Conservation (phyloP, 1,284 basidiomycete genomes). For the Cystobasidium pallidum region DNA sequence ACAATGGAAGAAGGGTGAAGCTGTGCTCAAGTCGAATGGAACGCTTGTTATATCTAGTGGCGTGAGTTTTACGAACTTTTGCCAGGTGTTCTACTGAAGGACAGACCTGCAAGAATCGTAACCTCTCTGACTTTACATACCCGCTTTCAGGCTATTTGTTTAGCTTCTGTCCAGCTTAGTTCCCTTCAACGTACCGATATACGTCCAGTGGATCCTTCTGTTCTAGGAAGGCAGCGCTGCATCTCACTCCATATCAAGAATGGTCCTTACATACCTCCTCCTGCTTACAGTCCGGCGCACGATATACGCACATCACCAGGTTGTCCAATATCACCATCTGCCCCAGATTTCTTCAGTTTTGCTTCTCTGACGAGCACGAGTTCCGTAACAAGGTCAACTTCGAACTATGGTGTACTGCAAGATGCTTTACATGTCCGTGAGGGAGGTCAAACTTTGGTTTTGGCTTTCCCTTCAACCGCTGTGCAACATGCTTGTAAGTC, state of each 20-base stretch:
- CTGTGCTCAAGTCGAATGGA: conserved; percentile 15
- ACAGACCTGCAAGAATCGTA: neutral
- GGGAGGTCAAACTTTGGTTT: conserved; percentile 48
- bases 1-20: conserved; percentile 32
- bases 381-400: neutral
- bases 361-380: neutral
- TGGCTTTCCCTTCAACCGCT: conserved; percentile 49
- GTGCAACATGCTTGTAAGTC: conserved; percentile 51
- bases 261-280: conserved; percentile 18
- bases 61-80: conserved; percentile 1
- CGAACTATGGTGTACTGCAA: neutral
- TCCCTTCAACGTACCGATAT: conserved; percentile 48
- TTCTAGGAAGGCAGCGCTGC: conserved; percentile 51
- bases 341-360: conserved; percentile 29
- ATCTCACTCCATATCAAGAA: conserved; percentile 41
- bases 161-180: neutral
- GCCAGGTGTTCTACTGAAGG: neutral
- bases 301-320: conserved; percentile 12
- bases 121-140: neutral
- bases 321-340: conserved; percentile 33
- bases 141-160: neutral
- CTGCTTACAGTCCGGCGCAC: conserved; percentile 7
- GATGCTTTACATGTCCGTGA: conserved; percentile 29
- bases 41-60: conserved; percentile 9
- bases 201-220: conserved; percentile 48